Conservation (phyloP, 495 filamentous ascomycete species). For the Alectoria sarmentosa region DNA sequence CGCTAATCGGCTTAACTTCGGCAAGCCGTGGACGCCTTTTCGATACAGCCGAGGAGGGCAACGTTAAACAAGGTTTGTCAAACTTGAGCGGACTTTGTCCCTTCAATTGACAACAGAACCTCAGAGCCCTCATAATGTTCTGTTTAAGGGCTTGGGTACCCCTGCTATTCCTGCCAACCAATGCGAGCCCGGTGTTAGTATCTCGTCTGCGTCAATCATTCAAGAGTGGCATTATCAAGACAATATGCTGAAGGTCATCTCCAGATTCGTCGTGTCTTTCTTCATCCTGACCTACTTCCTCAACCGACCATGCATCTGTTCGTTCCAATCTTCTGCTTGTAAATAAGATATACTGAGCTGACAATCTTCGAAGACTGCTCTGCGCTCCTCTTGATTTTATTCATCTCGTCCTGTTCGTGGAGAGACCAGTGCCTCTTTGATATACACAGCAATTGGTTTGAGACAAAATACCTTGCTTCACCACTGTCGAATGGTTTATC, state of each 20-base stretch:
- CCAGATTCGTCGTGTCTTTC: constrained; percentile 83
- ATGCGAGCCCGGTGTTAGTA: constrained; percentile 46
- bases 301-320: constrained; percentile 63
- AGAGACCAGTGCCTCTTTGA: constrained; percentile 85
- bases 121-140: constrained; percentile 51
- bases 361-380: constrained; percentile 64
- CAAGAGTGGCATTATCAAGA: constrained; percentile 13
- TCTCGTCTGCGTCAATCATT: constrained; percentile 37
- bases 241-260: constrained; percentile 55
- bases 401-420: constrained; percentile 86
- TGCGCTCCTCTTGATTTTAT: constrained; percentile 78
- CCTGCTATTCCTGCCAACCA: constrained; percentile 63
- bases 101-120: not conserved
- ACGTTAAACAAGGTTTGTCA: not conserved
- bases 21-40: no score
- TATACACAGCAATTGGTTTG: constrained; percentile 75
- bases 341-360: not conserved
- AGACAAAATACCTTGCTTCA: constrained; percentile 48
- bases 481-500: constrained; percentile 27
- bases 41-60: no score
- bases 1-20: no score
- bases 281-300: constrained; percentile 85
- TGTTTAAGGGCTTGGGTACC: constrained; percentile 74
- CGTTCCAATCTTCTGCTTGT: not conserved
- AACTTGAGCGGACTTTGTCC: not conserved